These are phyloP conservation scores for Corylus heterophylla DNA, from an alignment of 306 rosid genomes.

Conservation along the genomic window DNA sequence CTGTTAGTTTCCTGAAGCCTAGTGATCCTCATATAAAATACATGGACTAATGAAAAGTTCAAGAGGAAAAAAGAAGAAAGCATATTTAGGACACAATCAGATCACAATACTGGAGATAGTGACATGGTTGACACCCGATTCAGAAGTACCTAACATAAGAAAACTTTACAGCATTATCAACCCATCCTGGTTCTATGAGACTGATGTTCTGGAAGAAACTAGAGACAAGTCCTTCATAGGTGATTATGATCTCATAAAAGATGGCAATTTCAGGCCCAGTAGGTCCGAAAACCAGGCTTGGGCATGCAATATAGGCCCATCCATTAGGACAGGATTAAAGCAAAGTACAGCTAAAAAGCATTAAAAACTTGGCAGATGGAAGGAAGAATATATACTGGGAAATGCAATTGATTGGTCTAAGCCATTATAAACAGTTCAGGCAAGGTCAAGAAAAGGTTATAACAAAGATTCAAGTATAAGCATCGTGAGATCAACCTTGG, in stretches of 20 bases:
- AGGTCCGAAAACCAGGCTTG: background rate
- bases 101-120: background rate
- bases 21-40: background rate
- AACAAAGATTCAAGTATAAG: background rate
- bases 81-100: background rate
- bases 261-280: conserved; percentile 18
- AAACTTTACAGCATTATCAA: conserved; percentile 9
- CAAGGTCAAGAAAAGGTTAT: background rate
- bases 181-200: background rate
- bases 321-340: background rate
- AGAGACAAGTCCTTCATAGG: background rate
- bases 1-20: background rate
- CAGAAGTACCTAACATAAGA: background rate
- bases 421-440: background rate
- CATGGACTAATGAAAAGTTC: background rate
- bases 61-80: background rate
- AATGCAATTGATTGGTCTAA: conserved; percentile 17
- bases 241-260: background rate
- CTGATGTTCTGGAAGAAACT: background rate
- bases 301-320: background rate
- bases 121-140: background rate
- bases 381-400: conserved; percentile 11
- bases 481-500: conserved; percentile 15
- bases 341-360: conserved; percentile 19
- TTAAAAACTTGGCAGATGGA: background rate